Percentiles rank a stretch among this genome's conserved stretches.
Conservation (phyloP, 2,329 filamentous ascomycete genomes). For the Xylaria sp. region DNA sequence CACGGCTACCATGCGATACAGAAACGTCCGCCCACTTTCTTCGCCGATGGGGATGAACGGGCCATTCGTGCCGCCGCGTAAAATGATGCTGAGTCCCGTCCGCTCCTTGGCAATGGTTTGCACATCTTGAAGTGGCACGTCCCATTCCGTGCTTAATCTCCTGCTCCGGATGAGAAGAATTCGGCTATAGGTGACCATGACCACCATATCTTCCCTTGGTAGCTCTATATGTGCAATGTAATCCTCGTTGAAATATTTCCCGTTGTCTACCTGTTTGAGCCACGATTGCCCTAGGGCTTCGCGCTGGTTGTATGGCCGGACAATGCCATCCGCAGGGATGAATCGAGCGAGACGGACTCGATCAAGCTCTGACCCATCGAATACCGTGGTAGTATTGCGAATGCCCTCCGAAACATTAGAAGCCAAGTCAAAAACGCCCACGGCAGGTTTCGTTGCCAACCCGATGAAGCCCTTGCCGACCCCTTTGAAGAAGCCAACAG, state of each 20-base stretch:
- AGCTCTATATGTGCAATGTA: slow-evolving; percentile 98
- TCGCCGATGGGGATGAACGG: slow-evolving; percentile 96
- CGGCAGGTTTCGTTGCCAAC: slow-evolving; percentile 95
- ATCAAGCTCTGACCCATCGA: slow-evolving; percentile 93
- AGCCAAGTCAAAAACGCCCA: slow-evolving; percentile 95
- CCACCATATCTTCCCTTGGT: slow-evolving; percentile 85
- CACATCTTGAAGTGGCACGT: slow-evolving; percentile 93
- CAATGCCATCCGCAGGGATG: slow-evolving; percentile 90
- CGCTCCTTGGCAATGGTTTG: slow-evolving; percentile 98
- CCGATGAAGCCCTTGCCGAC: slow-evolving; percentile 95
- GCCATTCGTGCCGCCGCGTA: slow-evolving; percentile 91
- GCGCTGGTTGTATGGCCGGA: slow-evolving; percentile 91
- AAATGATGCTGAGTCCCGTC: slow-evolving; percentile 87
- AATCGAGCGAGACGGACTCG: slow-evolving; percentile 93
- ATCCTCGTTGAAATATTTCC: slow-evolving; percentile 96
- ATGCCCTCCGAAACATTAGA: slow-evolving; percentile 98
- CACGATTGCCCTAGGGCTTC: slow-evolving; percentile 98
- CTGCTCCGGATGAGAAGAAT: slow-evolving; percentile 92
- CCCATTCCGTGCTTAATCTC: slow-evolving; percentile 91
- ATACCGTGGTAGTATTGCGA: slow-evolving; percentile 97
- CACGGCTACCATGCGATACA: slow-evolving; percentile 73
- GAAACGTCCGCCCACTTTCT: slow-evolving; percentile 74
- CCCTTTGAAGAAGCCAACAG: slow-evolving; percentile 95
- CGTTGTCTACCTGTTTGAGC: slow-evolving; percentile 98
- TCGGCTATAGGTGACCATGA: slow-evolving; percentile 86